phyloP scores from a whole-genome alignment of 2,329 filamentous ascomycete species.

The Ascomycota sp. region DNA sequence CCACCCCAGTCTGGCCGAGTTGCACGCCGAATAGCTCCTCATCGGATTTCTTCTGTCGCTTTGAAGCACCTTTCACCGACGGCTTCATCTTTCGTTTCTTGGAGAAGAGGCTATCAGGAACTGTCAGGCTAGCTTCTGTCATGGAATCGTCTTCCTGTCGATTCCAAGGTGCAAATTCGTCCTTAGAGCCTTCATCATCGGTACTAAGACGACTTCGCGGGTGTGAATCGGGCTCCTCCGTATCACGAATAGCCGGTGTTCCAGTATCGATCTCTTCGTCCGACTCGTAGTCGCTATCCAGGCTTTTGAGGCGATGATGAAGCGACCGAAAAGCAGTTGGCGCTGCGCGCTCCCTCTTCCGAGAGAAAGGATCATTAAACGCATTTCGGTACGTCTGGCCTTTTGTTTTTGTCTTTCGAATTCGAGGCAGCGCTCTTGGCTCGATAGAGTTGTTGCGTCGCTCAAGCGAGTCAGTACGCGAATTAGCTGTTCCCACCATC shows the following conservation, averaged over 20 bases:
- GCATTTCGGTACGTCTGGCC: constrained; percentile 31
- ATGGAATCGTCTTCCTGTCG: constrained; percentile 39
- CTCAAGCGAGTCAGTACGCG: constrained; percentile 37
- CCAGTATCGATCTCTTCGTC: constrained; percentile 52
- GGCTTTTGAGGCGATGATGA: constrained; percentile 47
- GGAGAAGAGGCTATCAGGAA: constrained; percentile 29
- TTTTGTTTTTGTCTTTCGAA: constrained; percentile 43
- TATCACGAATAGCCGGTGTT: constrained; percentile 41
- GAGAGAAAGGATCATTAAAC: constrained; percentile 45
- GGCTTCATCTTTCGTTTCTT: constrained; percentile 53
- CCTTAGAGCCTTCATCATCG: constrained; percentile 31
- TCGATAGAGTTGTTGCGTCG: constrained; percentile 33
- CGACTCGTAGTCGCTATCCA: constrained; percentile 53
- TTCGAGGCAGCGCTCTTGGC: constrained; percentile 44
- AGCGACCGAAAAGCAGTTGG: constrained; percentile 51
- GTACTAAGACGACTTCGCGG: constrained; percentile 53
- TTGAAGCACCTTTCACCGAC: constrained; percentile 46
- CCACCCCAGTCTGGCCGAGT: constrained; percentile 28
- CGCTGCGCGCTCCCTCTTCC: constrained; percentile 33
- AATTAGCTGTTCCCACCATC: constrained; percentile 41
- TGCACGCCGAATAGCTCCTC: constrained; percentile 54
- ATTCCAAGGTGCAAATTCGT: constrained; percentile 25
- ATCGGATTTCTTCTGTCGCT: constrained; percentile 59
- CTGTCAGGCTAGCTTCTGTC: constrained; percentile 49
- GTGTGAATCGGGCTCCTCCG: constrained; percentile 66